Evolutionary conservation across 805 yeast genomes (phyloP).

Genomic region (Yarrowia hollandica): DNA sequence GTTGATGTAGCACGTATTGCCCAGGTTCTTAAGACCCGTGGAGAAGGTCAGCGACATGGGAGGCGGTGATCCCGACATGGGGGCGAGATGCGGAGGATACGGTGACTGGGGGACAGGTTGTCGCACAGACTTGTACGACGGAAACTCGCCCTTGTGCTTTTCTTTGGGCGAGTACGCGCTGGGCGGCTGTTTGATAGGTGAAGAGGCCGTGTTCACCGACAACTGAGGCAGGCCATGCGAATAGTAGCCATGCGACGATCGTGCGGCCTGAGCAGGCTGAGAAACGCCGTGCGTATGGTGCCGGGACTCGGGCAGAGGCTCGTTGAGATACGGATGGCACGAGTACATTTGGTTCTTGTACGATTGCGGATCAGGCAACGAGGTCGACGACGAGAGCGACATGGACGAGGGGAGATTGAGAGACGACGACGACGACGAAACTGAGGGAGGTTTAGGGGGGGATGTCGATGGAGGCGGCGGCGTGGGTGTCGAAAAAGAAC

Average conservation of each 20-base stretch:
- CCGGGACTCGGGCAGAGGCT: slow-evolving; percentile 22
- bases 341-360: slow-evolving; percentile 16
- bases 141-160: slow-evolving; percentile 17
- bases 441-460: background rate
- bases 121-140: background rate
- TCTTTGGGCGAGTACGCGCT: slow-evolving; percentile 21
- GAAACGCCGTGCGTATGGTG: slow-evolving; percentile 26
- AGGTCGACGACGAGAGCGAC: background rate
- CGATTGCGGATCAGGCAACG: slow-evolving; percentile 7
- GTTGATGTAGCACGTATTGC: slow-evolving; percentile 93
- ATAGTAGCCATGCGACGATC: slow-evolving; percentile 21
- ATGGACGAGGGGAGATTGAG: background rate
- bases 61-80: slow-evolving; percentile 27
- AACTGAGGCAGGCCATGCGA: slow-evolving; percentile 24
- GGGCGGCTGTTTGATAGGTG: slow-evolving; percentile 23
- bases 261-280: slow-evolving; percentile 15
- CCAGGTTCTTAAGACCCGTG: slow-evolving; percentile 77
- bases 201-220: slow-evolving; percentile 13
- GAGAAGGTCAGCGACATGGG: slow-evolving; percentile 44
- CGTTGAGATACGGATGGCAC: slow-evolving; percentile 17
- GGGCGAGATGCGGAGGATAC: slow-evolving; percentile 15
- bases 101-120: slow-evolving; percentile 22
- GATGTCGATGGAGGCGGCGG: slow-evolving; percentile 2
- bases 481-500: too few species aligned
- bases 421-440: background rate